Evolutionary conservation across 1,139 yeast species (phyloP), one percentile per base, ranked within the genome.

Genomic region (Geotrichum europaeum): DNA sequence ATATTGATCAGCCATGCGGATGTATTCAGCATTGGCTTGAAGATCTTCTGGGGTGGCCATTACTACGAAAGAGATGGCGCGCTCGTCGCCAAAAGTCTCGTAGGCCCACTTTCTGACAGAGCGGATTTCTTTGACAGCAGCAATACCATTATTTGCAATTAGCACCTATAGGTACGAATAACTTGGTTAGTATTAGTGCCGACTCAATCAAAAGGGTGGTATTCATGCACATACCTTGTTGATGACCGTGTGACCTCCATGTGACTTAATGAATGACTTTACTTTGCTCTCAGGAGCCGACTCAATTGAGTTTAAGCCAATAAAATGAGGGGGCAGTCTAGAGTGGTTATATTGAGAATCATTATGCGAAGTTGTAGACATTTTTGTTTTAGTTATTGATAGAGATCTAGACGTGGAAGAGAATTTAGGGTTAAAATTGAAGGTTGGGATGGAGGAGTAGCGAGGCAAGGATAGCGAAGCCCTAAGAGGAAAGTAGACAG

Each of bases 41-140:
- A 94, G 79, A 79, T 94, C 99, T 76, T 94, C 99, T 25, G 99
- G 99, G 30, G 99, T 94, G 63, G 99, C 99, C 99, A 94, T 94
- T 53, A 89, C 98, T 51, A 94, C 94, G 73, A 94, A 95, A 69
- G 89, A 90, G 66, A 94, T 88, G 64, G 96, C 92, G 72, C 89
- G 83, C 76, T 94, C 98, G 72, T 95, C 86, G 65, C 97, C 97
- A 78, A 94, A 94, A 30, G 97, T 91, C 76, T 94, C 98, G 76
- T 94, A 95, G 52, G 98, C 94, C 99, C 99, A 95, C 80, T 92
- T 92, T 76, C 99, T 85, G 57, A 94, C 90, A 13, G 97, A 89
- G 70, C 99, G 84, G 73, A 95, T 95, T 78, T 94, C 98, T 75
- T 94, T 94, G 64, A 94, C 99, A 60, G 99, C 99, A 51, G 96